These are phyloP conservation scores for Xylaria sp. DNA, from an alignment of 2,329 filamentous ascomycete species.

Conservation along the genomic window DNA sequence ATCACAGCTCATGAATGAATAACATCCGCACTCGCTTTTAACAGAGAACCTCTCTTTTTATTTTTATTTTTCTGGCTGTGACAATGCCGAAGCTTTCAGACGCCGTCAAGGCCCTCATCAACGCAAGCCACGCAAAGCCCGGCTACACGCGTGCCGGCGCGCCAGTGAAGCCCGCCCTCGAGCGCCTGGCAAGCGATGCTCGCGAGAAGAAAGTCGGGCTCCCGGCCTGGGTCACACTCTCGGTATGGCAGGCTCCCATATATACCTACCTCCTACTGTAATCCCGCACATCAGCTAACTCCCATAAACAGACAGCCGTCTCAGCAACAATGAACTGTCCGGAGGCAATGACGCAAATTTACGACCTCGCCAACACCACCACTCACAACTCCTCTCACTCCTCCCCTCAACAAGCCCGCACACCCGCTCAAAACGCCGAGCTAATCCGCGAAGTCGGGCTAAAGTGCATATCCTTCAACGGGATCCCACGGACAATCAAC, in stretches of 20 bases:
- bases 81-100: constrained; percentile 77
- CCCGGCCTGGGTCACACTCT: constrained; percentile 44
- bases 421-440: constrained; percentile 62
- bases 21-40: not conserved
- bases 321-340: constrained; percentile 89
- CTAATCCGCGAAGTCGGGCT: constrained; percentile 77
- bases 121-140: constrained; percentile 69
- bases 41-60: no score
- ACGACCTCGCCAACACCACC: constrained; percentile 56
- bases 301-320: constrained; percentile 76
- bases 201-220: constrained; percentile 53
- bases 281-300: no score
- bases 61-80: not conserved
- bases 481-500: constrained; percentile 85
- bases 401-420: constrained; percentile 21
- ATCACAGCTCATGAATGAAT: no score
- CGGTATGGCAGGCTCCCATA: constrained; percentile 32
- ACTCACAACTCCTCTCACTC: no score
- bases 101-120: constrained; percentile 75
- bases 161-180: constrained; percentile 68
- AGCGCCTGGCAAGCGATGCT: constrained; percentile 68
- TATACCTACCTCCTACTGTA: no score
- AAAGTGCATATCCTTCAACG: constrained; percentile 81
- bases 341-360: constrained; percentile 70
- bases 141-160: constrained; percentile 68